phyloP scores from a whole-genome alignment of 306 rosid species.

The Vicia villosa region DNA sequence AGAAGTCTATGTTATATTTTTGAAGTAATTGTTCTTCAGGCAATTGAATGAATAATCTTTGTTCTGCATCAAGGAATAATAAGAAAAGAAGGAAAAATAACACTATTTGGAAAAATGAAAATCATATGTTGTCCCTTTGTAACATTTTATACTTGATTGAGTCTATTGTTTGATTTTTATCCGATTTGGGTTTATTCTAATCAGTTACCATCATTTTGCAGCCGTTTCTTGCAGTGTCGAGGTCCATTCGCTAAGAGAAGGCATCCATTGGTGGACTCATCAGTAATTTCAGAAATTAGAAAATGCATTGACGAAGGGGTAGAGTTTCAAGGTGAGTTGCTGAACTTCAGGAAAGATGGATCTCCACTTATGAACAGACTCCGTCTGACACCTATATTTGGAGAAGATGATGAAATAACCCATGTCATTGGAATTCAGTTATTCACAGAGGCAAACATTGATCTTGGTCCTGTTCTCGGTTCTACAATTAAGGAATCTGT shows the following conservation, averaged over 20 bases:
- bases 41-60: constrained; percentile 24
- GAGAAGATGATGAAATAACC: constrained; percentile 93
- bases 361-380: constrained; percentile 95
- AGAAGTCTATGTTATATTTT: constrained; percentile 7
- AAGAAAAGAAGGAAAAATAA: constrained; percentile 28
- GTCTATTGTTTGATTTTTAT: constrained; percentile 9
- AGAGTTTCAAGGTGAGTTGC: constrained; percentile 94
- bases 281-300: constrained; percentile 84
- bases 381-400: constrained; percentile 87
- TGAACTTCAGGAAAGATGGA: constrained; percentile 98
- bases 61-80: constrained; percentile 16
- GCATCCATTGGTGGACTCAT: constrained; percentile 89
- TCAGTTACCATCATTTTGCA: constrained; percentile 51
- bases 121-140: constrained; percentile 8
- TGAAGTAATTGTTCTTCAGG: constrained; percentile 4
- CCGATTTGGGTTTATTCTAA: constrained; percentile 31
- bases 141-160: constrained; percentile 12
- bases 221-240: constrained; percentile 98
- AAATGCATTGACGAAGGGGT: constrained; percentile 86
- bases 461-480: constrained; percentile 84
- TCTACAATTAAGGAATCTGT: constrained; percentile 59
- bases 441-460: constrained; percentile 86
- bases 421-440: constrained; percentile 95
- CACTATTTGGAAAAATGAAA: constrained; percentile 9
- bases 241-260: constrained; percentile 98